A percentile compares a stretch with the other conserved stretches of the same genome.
phyloP scores from a whole-genome alignment of 2,329 filamentous ascomycete genomes.

The Cladosporium colombiae region DNA sequence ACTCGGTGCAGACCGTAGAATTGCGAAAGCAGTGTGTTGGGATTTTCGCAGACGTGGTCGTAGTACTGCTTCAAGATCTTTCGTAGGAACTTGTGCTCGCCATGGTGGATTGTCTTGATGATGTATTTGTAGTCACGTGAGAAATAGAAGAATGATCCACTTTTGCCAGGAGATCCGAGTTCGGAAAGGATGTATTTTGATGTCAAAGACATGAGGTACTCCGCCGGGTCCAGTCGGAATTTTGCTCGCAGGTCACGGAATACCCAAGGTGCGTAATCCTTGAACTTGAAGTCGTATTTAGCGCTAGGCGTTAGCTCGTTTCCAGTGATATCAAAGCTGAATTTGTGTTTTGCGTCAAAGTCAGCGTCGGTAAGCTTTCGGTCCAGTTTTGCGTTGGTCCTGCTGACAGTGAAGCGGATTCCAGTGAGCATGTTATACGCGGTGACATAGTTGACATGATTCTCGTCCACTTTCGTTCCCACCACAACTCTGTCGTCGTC shows the following conservation, averaged over 20 bases:
- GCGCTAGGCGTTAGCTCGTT: slow-evolving; percentile 96
- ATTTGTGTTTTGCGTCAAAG: slow-evolving; percentile 94
- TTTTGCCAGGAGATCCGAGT: slow-evolving; percentile 94
- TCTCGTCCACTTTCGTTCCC: slow-evolving; percentile 95
- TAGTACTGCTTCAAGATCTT: slow-evolving; percentile 91
- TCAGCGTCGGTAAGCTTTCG: slow-evolving; percentile 85
- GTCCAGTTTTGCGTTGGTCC: slow-evolving; percentile 96
- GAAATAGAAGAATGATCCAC: slow-evolving; percentile 99
- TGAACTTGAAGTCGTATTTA: slow-evolving; percentile 99
- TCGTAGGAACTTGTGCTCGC: slow-evolving; percentile 83
- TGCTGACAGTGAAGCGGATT: slow-evolving; percentile 93
- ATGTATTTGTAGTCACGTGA: slow-evolving; percentile 99
- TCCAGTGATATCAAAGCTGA: slow-evolving; percentile 96
- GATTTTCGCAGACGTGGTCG: slow-evolving; percentile 85
- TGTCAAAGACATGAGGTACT: slow-evolving; percentile 96
- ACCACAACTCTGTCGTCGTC: slow-evolving; percentile 91
- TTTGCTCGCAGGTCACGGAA: slow-evolving; percentile 86
- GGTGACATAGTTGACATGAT: slow-evolving; percentile 94
- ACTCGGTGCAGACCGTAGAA: slow-evolving; percentile 97
- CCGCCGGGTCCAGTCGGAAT: slow-evolving; percentile 91
- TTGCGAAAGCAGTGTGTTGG: slow-evolving; percentile 94
- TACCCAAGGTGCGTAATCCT: slow-evolving; percentile 99
- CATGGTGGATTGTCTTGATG: slow-evolving; percentile 98
- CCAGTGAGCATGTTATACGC: slow-evolving; percentile 99
- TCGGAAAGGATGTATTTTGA: slow-evolving; percentile 99